Evolutionary conservation across 441 rosid species (phyloP).

Genomic region (Euphorbia celastroides): DNA sequence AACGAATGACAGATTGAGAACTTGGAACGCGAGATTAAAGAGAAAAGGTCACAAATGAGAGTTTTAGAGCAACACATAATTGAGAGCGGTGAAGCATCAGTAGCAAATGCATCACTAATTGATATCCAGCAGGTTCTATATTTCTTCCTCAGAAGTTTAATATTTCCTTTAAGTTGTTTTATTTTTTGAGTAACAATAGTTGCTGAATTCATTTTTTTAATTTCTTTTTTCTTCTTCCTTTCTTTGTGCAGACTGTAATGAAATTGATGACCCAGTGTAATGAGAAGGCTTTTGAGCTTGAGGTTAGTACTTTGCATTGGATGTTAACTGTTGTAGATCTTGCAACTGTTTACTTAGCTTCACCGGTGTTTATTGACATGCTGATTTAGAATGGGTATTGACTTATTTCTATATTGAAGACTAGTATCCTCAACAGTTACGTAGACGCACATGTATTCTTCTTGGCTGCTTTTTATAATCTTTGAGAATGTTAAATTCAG

Average conservation of each 20-base stretch:
- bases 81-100: slow-evolving; percentile 90
- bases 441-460: neutral
- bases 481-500: neutral
- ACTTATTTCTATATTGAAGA: neutral
- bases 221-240: neutral
- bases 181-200: slow-evolving; percentile 6
- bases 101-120: slow-evolving; percentile 79
- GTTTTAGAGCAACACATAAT: slow-evolving; percentile 75
- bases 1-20: slow-evolving; percentile 57
- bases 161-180: slow-evolving; percentile 10
- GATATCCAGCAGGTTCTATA: slow-evolving; percentile 92
- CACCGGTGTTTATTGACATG: neutral
- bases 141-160: slow-evolving; percentile 3
- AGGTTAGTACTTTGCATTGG: slow-evolving; percentile 44
- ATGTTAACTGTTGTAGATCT: neutral
- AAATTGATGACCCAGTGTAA: slow-evolving; percentile 87
- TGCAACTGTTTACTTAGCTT: neutral
- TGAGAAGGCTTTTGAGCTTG: slow-evolving; percentile 91
- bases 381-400: neutral
- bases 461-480: neutral
- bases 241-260: slow-evolving; percentile 71
- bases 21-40: slow-evolving; percentile 85
- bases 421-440: neutral
- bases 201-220: slow-evolving; percentile 17
- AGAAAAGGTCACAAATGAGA: slow-evolving; percentile 86